Evolutionary conservation across 2,329 filamentous ascomycete species (phyloP).

Genomic region (Coniochaeta sp.): DNA sequence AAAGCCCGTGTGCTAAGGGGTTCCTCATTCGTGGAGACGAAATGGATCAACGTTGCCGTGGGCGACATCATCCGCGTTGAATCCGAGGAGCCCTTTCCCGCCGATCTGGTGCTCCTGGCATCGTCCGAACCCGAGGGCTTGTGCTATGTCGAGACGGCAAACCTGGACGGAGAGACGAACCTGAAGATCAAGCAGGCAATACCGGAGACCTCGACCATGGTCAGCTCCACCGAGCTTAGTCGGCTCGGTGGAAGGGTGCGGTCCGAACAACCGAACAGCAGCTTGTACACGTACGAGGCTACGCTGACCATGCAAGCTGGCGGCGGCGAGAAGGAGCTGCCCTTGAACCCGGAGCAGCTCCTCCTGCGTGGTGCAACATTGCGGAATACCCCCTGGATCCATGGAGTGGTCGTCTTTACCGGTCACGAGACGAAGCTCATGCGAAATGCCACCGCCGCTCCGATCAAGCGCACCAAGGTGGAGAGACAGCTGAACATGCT

Average conservation of each 20-base stretch:
- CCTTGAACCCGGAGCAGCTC: conserved; percentile 86
- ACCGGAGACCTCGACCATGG: conserved; percentile 81
- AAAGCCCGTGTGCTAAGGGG: conserved; percentile 78
- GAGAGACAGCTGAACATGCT: conserved; percentile 90
- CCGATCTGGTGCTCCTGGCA: conserved; percentile 84
- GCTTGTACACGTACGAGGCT: conserved; percentile 95
- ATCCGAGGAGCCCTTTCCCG: conserved; percentile 91
- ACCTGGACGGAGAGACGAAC: conserved; percentile 96
- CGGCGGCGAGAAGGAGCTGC: conserved; percentile 86
- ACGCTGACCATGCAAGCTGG: conserved; percentile 86
- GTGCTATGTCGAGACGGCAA: conserved; percentile 98
- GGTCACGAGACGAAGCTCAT: conserved; percentile 98
- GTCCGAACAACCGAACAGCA: conserved; percentile 97
- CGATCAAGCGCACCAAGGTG: conserved; percentile 95
- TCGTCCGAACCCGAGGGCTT: conserved; percentile 95
- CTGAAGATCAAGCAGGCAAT: conserved; percentile 97
- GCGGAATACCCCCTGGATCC: conserved; percentile 94
- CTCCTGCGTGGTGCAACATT: conserved; percentile 88
- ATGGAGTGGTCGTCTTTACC: conserved; percentile 93
- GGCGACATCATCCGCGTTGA: conserved; percentile 91
- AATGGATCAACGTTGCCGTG: conserved; percentile 89
- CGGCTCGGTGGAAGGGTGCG: conserved; percentile 78
- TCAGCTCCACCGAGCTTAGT: conserved; percentile 80
- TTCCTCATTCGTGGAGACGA: conserved; percentile 75
- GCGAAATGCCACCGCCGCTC: conserved; percentile 94